Base-by-base conservation (phyloP, 208 protist species). In the Leishmania mexicana region DNA sequence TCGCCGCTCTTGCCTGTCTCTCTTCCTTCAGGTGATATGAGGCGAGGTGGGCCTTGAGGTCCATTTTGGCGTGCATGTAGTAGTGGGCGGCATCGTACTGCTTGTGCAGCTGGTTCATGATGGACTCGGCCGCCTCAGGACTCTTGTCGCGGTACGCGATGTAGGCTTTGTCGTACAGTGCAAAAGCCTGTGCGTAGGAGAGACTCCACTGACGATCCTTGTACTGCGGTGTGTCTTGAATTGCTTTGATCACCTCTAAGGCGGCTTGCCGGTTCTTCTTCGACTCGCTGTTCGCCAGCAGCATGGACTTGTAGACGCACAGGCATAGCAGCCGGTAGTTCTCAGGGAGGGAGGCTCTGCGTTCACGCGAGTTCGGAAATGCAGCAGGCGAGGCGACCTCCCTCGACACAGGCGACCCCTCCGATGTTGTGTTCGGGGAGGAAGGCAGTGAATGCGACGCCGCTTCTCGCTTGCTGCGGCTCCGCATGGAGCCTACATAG, bases 191-290 rank as follows among this genome's bases (percentile, higher is more conserved):
- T 24, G 83, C 83, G 82, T 88, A 91, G 45, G 85, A 89, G 38
- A 91, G 83, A 2, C 80, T 85, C 73, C 79, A 85, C 76, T 81
- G 80, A 38, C 85, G 86, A 72, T 91, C 88, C 73, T 87, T 88
- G 79, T 85, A 88, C 76, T 85, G 80, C 8, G 85, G 85, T 0
- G 78, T 86, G 1, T 79, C 76, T n/a, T 62, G 76, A 10, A 91
- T 83, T 6, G 84, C 83, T 28, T 84, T 79, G 42, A 89, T 80
- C 3, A 87, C 79, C 7, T 65, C 6, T 10, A 81, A 24, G 2
- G 85, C 77, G 1, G 75, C 58, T 11, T 64, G 35, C 21, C 81
- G 76, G 45, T 76, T 73, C 4, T 67, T 65, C 62, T 77, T 80
- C 0, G 79, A 71, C 58, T 87, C 81, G 31, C 81, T 82, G 83